Evolutionary conservation across 2,329 filamentous ascomycete genomes (phyloP).

Genomic region (Cryphonectria naterciae): DNA sequence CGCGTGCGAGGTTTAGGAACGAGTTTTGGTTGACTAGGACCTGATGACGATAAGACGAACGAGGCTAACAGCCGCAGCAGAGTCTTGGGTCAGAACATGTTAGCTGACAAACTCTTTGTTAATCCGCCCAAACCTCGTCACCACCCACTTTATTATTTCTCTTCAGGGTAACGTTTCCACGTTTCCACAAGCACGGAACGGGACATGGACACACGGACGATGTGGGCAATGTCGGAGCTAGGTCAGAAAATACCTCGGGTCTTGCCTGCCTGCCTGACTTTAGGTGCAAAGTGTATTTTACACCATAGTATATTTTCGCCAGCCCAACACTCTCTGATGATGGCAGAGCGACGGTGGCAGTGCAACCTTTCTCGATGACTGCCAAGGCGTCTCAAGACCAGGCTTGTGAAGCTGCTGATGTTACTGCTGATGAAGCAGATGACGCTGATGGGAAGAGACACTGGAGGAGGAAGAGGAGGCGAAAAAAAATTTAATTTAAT

Average conservation of each 20-base stretch:
- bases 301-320: neutral
- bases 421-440: neutral
- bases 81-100: neutral
- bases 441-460: neutral
- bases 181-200: neutral
- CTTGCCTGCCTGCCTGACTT: neutral
- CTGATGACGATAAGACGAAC: neutral
- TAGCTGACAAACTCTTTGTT: constrained; percentile 1
- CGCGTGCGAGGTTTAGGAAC: neutral
- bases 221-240: neutral
- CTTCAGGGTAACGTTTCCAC: constrained; percentile 1
- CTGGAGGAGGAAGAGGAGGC: neutral
- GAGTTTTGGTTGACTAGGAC: neutral
- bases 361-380: neutral
- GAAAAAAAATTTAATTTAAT: neutral
- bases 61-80: neutral
- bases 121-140: neutral
- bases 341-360: constrained; percentile 1
- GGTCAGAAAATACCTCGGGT: constrained; percentile 1
- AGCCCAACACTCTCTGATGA: neutral
- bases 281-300: neutral
- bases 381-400: constrained; percentile 6
- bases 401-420: neutral
- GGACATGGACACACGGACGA: neutral
- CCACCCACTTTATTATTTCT: neutral